Conservation (phyloP, 1,139 yeast genomes). For the Scheffersomyces segobiensis region DNA sequence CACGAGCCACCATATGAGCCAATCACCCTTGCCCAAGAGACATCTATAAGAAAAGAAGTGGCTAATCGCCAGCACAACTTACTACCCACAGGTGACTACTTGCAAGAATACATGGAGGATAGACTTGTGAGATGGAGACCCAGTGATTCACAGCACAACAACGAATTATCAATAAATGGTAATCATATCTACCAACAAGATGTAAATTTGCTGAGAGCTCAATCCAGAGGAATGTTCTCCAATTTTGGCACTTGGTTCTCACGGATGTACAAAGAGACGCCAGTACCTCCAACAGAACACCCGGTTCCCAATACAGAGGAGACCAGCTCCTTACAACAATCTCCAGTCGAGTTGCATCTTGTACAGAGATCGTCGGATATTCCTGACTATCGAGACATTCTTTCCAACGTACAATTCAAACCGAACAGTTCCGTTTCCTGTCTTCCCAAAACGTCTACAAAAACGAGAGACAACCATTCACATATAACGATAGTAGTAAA, state of each 20-base stretch:
- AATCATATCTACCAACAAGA: slow-evolving; percentile 40
- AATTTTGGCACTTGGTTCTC: background rate
- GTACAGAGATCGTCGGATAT: background rate
- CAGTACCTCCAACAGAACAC: background rate
- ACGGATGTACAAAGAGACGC: background rate
- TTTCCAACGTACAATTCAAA: background rate
- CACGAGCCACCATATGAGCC: slow-evolving; percentile 10
- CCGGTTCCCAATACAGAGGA: background rate
- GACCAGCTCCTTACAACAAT: background rate
- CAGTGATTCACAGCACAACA: slow-evolving; percentile 42
- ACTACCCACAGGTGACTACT: slow-evolving; percentile 24
- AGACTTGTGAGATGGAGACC: slow-evolving; percentile 55
- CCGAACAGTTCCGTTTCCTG: background rate
- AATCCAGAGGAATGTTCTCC: background rate
- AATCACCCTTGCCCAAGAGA: background rate
- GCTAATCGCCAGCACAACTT: slow-evolving; percentile 5
- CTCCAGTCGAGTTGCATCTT: background rate
- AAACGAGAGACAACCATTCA: background rate
- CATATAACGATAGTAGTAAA: background rate
- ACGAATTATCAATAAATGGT: slow-evolving; percentile 35
- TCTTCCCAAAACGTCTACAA: background rate
- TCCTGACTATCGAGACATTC: background rate
- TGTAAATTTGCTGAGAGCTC: background rate
- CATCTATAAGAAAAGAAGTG: slow-evolving; percentile 5
- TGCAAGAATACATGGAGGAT: slow-evolving; percentile 51